Conservation (phyloP, 2,329 filamentous ascomycete species). For the Phialemoniopsis sp. region DNA sequence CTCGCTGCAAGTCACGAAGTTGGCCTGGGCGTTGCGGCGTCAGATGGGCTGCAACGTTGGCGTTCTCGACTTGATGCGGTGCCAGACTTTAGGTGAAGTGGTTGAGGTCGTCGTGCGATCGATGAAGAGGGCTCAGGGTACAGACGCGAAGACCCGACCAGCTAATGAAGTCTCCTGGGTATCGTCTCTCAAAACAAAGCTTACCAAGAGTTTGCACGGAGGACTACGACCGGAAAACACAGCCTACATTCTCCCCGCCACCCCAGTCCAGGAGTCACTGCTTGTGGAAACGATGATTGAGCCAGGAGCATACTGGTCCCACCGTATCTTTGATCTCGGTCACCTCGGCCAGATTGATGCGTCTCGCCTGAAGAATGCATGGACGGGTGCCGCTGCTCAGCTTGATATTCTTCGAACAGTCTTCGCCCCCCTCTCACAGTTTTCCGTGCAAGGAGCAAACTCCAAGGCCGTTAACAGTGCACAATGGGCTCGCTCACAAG, state of each 20-base stretch:
- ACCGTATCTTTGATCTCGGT: constrained; percentile 26
- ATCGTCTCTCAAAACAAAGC: constrained; percentile 3
- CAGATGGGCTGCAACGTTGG: constrained; percentile 11
- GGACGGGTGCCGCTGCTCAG: constrained; percentile 19
- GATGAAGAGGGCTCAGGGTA: not conserved
- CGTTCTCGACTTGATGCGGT: constrained; percentile 16
- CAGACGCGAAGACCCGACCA: constrained; percentile 3
- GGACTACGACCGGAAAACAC: constrained; percentile 7
- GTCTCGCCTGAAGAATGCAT: constrained; percentile 21
- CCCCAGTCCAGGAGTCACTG: constrained; percentile 30
- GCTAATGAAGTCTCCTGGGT: constrained; percentile 1
- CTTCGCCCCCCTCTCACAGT: constrained; percentile 22
- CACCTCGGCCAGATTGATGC: constrained; percentile 16
- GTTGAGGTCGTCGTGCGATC: constrained; percentile 9
- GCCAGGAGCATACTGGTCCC: constrained; percentile 30
- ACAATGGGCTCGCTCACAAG: constrained; percentile 10
- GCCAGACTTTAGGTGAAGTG: constrained; percentile 14
- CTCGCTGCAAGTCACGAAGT: constrained; percentile 16
- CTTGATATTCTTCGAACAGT: constrained; percentile 28
- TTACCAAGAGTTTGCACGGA: constrained; percentile 10
- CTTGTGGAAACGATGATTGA: constrained; percentile 31
- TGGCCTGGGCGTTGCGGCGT: constrained; percentile 14
- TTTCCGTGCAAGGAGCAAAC: constrained; percentile 4
- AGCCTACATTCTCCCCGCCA: constrained; percentile 18
- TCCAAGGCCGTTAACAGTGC: constrained; percentile 2